Evolutionary conservation across 441 rosid genomes (phyloP), one percentile per base, ranked within the genome.

Genomic region (Brassica balearica): DNA sequence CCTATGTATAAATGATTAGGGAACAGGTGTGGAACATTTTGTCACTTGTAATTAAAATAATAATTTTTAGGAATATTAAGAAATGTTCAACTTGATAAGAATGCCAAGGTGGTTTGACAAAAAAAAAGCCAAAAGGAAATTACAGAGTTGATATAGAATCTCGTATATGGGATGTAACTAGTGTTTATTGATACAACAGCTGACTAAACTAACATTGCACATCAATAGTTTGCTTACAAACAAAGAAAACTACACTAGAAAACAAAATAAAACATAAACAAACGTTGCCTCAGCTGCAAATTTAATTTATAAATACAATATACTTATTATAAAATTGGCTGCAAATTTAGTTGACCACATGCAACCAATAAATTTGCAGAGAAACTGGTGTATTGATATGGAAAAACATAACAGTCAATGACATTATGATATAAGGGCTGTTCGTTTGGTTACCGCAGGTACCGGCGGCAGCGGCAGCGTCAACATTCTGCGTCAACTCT

Each of bases 71-170:
- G 8, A 29, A 2, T 15, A 0, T 17, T 59, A 68, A 59, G 61
- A 67, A 67, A 56, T 10, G 7, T 3, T 69, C 69, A 69, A 69
- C 56, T 69, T 62, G 79, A 69, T 69, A 46, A 69, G 27, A 69
- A 48, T 34, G 41, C 22, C 74, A 51, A 46, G 20, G 6, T 10
- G 53, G 20, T 22, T 59, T 60, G 34, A 60, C 63, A 20, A 58
- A 20, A 20, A 20, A 20, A 22, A 12, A 11, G 55, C 6, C 48
- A 41, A 48, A 6, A 25, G 55, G 4, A 2, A 48, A 12, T 48
- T 48, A 48, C 55, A 48, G 4, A 46, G 6, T 38, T 38, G 46
- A 38, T 17, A 65, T 46, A 67, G 10, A 32, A 65, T 65, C 65
- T 34, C 36, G 53, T 60, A 38, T 36, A 4, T 72, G 60, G 60